Evolutionary conservation across 2,329 filamentous ascomycete genomes (phyloP), one percentile per base, ranked within the genome.

Genomic region (Eurotiales sp.): DNA sequence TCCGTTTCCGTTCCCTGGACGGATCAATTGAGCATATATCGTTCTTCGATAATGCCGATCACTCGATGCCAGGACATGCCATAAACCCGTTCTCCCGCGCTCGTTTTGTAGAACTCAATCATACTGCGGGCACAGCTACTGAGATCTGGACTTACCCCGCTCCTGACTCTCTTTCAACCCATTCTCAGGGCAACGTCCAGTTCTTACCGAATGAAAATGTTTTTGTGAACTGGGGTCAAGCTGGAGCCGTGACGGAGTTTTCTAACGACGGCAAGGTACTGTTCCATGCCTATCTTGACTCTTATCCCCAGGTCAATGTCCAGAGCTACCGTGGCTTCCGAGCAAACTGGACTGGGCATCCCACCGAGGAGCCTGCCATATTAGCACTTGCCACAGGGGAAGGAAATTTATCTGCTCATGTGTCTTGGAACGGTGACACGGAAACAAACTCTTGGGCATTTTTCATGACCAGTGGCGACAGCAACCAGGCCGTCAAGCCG

Each of bases 181-280:
- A 72, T 41, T 80, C 78, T 0, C 77, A 79, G 54, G 77, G 76
- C 1, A 77, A 72, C 53, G 75, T 78, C 27, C 81, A 85, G 56
- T 58, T 80, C 5, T 70, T 84, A 0, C 72, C 77, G 0, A 75
- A 76, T 47, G 77, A 77, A 29, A 77, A 81, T 52, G 74, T 74
- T 6, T 65, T 84, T 37, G 74, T 84, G 29, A 78, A 79, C 55
- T 84, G 80, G 80, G 80, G 81, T 4, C 73, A 72, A 0, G 71
- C 73, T 15, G 75, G 75, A 0, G 74, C 73, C 2, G 58, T 76
- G 19, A 64, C 65, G 4, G 65, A 66, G n/a, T 65, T 61, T 15
- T 53, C 56, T 12, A 46, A 59, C 0, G 59, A 71, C 19, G 67
- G 70, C 1, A 65, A 60, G 1, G 59, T 64, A 1, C 64, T 72